Evolutionary conservation across 768 basidiomycete genomes (phyloP).

Genomic region (Termitomyces sp.): DNA sequence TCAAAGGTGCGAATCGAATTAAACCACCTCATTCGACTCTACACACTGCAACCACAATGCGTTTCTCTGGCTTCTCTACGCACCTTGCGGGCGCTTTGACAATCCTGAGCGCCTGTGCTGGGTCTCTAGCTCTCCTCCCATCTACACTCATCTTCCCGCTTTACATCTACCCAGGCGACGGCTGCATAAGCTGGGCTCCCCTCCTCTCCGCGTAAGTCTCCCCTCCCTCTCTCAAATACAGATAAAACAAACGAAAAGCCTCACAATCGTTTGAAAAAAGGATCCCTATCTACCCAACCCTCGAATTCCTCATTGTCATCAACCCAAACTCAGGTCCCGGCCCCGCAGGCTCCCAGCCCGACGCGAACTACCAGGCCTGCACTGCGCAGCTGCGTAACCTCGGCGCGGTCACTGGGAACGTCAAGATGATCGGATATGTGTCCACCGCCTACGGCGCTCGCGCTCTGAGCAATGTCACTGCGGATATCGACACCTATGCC

Average conservation of each 20-base stretch:
- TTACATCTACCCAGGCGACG: slow-evolving; percentile 24
- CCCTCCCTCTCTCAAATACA: no score
- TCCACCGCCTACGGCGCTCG: slow-evolving; percentile 17
- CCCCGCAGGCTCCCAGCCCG: slow-evolving; percentile 19
- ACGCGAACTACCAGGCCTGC: slow-evolving; percentile 25
- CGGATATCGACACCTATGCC: slow-evolving; percentile 25
- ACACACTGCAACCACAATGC: background rate
- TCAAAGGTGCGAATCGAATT: background rate
- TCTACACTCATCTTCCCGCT: slow-evolving; percentile 25
- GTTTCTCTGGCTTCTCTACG: background rate
- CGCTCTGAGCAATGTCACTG: slow-evolving; percentile 12
- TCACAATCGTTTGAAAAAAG: slow-evolving; percentile 8
- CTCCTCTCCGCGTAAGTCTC: slow-evolving; percentile 19
- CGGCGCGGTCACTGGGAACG: slow-evolving; percentile 14
- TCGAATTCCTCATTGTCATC: slow-evolving; percentile 25
- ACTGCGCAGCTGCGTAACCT: slow-evolving; percentile 13
- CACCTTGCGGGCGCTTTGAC: background rate
- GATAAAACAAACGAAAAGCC: background rate
- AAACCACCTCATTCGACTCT: background rate
- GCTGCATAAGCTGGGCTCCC: slow-evolving; percentile 21
- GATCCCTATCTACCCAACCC: slow-evolving; percentile 19
- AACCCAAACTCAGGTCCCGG: slow-evolving; percentile 29
- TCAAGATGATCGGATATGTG: slow-evolving; percentile 28
- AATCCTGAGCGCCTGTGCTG: background rate
- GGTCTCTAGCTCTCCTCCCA: slow-evolving; percentile 3